Evolutionary conservation across 257 asterid genomes (phyloP).

Genomic region (Solanum arcanum): DNA sequence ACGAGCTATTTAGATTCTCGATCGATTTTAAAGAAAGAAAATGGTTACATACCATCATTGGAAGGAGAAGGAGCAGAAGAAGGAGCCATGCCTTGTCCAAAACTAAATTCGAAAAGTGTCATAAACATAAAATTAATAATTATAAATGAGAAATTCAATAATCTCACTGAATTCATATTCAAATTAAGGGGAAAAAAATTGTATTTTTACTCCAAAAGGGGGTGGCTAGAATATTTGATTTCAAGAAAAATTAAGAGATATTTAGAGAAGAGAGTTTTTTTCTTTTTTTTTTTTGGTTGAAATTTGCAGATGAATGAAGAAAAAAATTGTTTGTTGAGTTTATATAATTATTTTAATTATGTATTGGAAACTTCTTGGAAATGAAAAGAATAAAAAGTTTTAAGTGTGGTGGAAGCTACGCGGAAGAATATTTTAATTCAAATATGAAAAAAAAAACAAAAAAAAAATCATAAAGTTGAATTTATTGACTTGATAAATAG

Average conservation of each 20-base stretch:
- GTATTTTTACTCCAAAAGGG: neutral
- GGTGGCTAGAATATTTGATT: no score
- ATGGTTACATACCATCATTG: slow-evolving; percentile 1
- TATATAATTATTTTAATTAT: neutral
- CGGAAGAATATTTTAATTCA: neutral
- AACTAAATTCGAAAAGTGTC: neutral
- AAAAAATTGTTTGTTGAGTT: neutral
- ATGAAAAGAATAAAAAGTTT: neutral
- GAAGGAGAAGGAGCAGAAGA: slow-evolving; percentile 6
- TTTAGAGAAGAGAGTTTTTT: neutral
- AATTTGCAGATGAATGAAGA: neutral
- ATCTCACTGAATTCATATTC: slow-evolving; percentile 3
- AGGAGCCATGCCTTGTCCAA: slow-evolving; percentile 12
- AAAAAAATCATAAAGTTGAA: neutral
- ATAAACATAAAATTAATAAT: neutral
- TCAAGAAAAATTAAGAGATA: neutral
- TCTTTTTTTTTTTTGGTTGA: neutral
- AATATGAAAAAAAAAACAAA: neutral
- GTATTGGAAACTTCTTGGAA: neutral
- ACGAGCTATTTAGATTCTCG: neutral
- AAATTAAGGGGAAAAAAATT: neutral
- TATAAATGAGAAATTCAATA: neutral
- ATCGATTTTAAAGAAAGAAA: neutral
- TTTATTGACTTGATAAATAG: neutral
- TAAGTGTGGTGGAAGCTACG: neutral